These are phyloP conservation scores for Clarireedia monteithiana DNA, from an alignment of 2,329 filamentous ascomycete species.

Conservation along the genomic window DNA sequence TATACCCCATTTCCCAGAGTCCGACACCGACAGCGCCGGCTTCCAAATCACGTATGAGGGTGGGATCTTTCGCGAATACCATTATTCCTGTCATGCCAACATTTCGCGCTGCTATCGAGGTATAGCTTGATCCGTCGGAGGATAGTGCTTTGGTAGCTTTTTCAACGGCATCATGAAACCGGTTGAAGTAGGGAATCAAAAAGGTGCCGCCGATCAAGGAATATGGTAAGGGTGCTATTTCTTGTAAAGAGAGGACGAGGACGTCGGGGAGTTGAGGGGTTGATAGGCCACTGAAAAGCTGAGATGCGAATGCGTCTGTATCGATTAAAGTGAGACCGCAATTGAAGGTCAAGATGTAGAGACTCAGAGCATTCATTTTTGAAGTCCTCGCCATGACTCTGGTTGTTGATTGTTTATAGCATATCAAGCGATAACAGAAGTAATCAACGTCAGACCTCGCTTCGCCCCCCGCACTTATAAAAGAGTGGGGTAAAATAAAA, in stretches of 20 bases:
- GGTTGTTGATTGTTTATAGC: not conserved
- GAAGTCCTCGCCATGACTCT: not conserved
- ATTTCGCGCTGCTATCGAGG: slow-evolving; percentile 62
- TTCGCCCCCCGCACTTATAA: too few species aligned
- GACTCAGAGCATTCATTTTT: slow-evolving; percentile 39
- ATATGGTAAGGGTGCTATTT: slow-evolving; percentile 77
- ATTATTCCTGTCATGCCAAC: slow-evolving; percentile 86
- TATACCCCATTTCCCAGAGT: slow-evolving; percentile 84
- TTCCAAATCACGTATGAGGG: slow-evolving; percentile 56
- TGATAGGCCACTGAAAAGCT: slow-evolving; percentile 56
- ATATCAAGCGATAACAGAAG: not conserved
- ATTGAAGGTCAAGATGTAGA: slow-evolving; percentile 85
- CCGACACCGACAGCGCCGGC: slow-evolving; percentile 82
- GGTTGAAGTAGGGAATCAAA: slow-evolving; percentile 66
- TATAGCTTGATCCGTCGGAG: slow-evolving; percentile 42
- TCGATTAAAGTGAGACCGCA: slow-evolving; percentile 69
- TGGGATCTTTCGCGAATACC: slow-evolving; percentile 65
- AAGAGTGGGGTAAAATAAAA: too few species aligned
- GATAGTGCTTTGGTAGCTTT: slow-evolving; percentile 45
- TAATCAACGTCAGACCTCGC: too few species aligned
- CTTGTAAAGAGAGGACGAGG: slow-evolving; percentile 68
- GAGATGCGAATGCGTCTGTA: slow-evolving; percentile 59
- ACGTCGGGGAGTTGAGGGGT: slow-evolving; percentile 53
- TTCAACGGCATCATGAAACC: slow-evolving; percentile 64
- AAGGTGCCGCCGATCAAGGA: slow-evolving; percentile 81